These are phyloP conservation scores for sunflower (Helianthus annuus) DNA, from an alignment of 129 eudicot genomes.

Conservation along the genomic window DNA sequence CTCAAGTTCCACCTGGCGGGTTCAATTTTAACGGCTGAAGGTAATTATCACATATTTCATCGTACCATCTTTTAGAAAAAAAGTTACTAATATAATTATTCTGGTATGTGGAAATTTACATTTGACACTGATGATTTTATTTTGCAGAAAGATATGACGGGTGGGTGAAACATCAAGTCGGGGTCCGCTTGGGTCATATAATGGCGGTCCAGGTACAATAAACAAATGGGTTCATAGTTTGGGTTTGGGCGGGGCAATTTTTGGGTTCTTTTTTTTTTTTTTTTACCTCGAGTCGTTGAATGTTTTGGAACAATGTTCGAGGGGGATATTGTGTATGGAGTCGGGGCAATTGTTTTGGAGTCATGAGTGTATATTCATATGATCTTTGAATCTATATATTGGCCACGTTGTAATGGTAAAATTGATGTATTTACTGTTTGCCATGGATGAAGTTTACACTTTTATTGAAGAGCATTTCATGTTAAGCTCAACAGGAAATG, in stretches of 20 bases:
- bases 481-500: slow-evolving; percentile 58
- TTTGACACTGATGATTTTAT: not conserved
- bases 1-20: slow-evolving; percentile 76
- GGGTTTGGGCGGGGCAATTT: slow-evolving; percentile 26
- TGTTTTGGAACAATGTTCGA: slow-evolving; percentile 38
- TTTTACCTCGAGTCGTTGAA: slow-evolving; percentile 37
- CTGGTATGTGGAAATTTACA: not conserved
- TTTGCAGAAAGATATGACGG: slow-evolving; percentile 29
- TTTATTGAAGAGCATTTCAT: slow-evolving; percentile 72
- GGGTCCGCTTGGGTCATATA: slow-evolving; percentile 22
- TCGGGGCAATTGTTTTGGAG: slow-evolving; percentile 14
- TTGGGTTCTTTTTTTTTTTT: slow-evolving; percentile 39
- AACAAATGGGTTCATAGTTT: slow-evolving; percentile 30
- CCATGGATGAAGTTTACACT: not conserved
- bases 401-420: slow-evolving; percentile 15
- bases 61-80: not conserved
- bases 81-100: not conserved
- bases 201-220: slow-evolving; percentile 45
- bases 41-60: slow-evolving; percentile 31
- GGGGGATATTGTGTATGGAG: slow-evolving; percentile 25
- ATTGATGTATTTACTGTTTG: not conserved
- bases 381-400: slow-evolving; percentile 10
- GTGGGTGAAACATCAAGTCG: slow-evolving; percentile 21
- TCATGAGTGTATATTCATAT: slow-evolving; percentile 25
- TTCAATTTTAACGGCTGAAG: slow-evolving; percentile 67